phyloP scores from a whole-genome alignment of 257 asterid species.

The Asclepias syriaca region DNA sequence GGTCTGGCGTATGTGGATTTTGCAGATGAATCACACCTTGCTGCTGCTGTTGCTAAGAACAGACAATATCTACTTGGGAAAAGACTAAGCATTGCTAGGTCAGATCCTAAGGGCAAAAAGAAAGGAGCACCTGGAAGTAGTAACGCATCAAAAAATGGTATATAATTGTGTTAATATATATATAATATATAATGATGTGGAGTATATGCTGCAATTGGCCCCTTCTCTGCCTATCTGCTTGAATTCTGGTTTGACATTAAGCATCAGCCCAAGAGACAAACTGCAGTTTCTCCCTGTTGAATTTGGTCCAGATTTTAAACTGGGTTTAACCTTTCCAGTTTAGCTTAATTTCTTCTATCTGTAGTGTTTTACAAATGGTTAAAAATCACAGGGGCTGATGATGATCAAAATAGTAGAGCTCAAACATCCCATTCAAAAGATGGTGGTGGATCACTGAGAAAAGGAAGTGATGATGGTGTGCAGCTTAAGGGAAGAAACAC shows the following conservation, averaged over 20 bases:
- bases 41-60: constrained; percentile 70
- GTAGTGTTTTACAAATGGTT: neutral
- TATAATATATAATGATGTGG: neutral
- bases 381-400: constrained; percentile 30
- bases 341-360: neutral
- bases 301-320: neutral
- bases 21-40: constrained; percentile 73
- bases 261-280: neutral
- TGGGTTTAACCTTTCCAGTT: neutral
- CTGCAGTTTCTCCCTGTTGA: neutral
- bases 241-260: neutral
- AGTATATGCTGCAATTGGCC: neutral
- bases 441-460: constrained; percentile 19
- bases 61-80: constrained; percentile 56
- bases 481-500: constrained; percentile 67
- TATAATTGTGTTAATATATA: neutral
- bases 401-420: constrained; percentile 15
- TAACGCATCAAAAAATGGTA: constrained; percentile 39
- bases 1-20: constrained; percentile 95
- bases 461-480: constrained; percentile 26
- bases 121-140: constrained; percentile 35
- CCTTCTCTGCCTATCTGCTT: neutral
- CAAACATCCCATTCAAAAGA: constrained; percentile 27
- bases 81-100: constrained; percentile 59
- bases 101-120: constrained; percentile 68